Evolutionary conservation across 1,284 basidiomycete genomes (phyloP).

Genomic region (Neonothopanus nambi): DNA sequence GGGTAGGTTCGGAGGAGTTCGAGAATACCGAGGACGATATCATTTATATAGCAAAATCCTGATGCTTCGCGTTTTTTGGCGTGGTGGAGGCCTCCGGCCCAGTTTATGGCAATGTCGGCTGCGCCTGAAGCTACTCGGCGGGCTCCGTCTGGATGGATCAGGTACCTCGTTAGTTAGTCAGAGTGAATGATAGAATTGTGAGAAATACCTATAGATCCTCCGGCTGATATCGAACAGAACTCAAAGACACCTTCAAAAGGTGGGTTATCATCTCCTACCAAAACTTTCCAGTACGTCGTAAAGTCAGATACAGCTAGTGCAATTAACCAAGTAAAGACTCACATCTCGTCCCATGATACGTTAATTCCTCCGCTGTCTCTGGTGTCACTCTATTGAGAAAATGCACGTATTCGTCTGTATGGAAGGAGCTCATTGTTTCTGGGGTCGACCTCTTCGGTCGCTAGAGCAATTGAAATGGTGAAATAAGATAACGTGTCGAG

Average conservation of each 20-base stretch:
- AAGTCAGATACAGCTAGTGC: not conserved
- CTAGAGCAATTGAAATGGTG: conserved; percentile 46
- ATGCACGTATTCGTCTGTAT: conserved; percentile 97
- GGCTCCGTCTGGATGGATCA: conserved; percentile 73
- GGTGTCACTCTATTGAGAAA: conserved; percentile 88
- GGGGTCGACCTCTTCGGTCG: conserved; percentile 80
- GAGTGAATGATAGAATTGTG: conserved; percentile 20
- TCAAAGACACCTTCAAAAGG: conserved; percentile 97
- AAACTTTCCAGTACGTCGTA: conserved; percentile 39
- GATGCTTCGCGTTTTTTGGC: conserved; percentile 97
- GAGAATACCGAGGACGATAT: conserved; percentile 89
- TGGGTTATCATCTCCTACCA: conserved; percentile 95
- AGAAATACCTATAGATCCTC: conserved; percentile 89
- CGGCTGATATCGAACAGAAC: conserved; percentile 95
- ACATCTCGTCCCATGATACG: conserved; percentile 84
- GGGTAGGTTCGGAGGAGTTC: conserved; percentile 82
- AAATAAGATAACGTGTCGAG: no score
- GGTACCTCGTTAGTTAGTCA: not conserved
- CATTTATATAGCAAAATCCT: conserved; percentile 98
- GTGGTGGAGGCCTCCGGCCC: conserved; percentile 97
- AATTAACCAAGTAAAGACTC: conserved; percentile 33
- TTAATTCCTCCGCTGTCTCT: conserved; percentile 83
- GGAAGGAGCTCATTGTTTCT: conserved; percentile 88
- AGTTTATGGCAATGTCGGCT: conserved; percentile 94
- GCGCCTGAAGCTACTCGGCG: conserved; percentile 79